Base-by-base conservation (phyloP, 768 basidiomycete genomes). In the Suillus subalutaceus region DNA sequence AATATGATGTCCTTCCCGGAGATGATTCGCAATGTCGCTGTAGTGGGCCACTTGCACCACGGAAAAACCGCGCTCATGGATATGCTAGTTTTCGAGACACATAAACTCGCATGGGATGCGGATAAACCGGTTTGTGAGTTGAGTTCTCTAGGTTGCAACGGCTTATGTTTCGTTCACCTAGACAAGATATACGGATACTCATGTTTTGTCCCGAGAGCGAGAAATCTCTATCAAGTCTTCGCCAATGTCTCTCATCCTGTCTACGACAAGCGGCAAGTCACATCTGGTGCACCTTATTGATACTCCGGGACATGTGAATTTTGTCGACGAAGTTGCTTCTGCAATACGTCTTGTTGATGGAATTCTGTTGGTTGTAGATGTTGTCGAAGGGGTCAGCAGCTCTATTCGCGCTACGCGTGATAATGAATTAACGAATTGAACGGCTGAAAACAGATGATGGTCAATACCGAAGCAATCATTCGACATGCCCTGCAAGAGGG, bases 301-400 rank as follows among this genome's bases (percentile, higher is more conserved):
- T 77, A 99, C 97, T 0, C 97, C 97, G 4, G 97, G 97, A 41
- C 97, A 99, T 73, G 94, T 96, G 66, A 99, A 99, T 79, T 99
- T 99, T 74, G 87, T 96, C n/a, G 97, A 99, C 73, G 97, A 99
- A 79, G 95, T 95, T 26, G 96, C 96, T 2, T 88, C 91, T 8
- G 84, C 93, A 9, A 88, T 96, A 65, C 86, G 97, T 53, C 80
- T 98, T 46, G 90, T 87, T 20, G 97, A 99, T 74, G 97, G 97
- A 41, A 88, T 97, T 55, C 78, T 99, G 1, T 79, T 99, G 30
- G 96, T 99, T 1, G 96, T 99, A 4, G 97, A 99, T 72, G 97
- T 93, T n/a, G 93, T 99, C 6, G 97, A 99, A 82, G 97, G 97
- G 71, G 97, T 97, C 52, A 40, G 56, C 62, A 43, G 35, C 8